Evolutionary conservation across 768 basidiomycete species (phyloP).

Genomic region (Myochromella boudieri): DNA sequence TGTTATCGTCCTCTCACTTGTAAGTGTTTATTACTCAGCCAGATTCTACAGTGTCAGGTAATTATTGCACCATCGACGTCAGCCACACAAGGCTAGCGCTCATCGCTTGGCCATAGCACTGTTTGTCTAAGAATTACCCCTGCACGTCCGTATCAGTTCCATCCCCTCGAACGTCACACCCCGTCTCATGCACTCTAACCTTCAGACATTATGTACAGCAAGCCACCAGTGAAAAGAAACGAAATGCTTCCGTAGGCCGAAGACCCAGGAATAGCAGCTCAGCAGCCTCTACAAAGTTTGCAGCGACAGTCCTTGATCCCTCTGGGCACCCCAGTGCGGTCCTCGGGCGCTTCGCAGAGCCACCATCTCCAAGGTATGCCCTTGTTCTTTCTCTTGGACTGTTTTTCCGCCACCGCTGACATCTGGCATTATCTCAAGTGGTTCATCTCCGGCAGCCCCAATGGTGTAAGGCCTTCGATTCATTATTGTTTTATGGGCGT

Average conservation of each 20-base stretch:
- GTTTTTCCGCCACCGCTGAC: constrained; percentile 20
- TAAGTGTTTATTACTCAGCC: background rate
- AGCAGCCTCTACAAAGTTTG: constrained; percentile 43
- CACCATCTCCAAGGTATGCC: constrained; percentile 25
- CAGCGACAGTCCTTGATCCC: constrained; percentile 24
- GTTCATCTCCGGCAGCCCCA: constrained; percentile 36
- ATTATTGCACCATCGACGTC: constrained; percentile 16
- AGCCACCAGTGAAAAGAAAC: constrained; percentile 83
- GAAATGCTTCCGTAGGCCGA: constrained; percentile 52
- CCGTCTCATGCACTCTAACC: constrained; percentile 5
- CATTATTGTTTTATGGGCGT: constrained; percentile 12
- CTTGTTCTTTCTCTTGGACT: constrained; percentile 11
- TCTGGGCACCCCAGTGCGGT: constrained; percentile 23
- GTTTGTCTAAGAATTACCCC: constrained; percentile 82
- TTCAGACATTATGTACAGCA: constrained; percentile 78
- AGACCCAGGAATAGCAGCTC: constrained; percentile 66
- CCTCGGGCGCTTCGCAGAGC: constrained; percentile 22
- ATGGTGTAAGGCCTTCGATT: constrained; percentile 34
- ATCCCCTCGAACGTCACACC: background rate
- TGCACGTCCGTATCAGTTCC: constrained; percentile 71
- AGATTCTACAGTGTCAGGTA: constrained; percentile 61
- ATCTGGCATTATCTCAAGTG: constrained; percentile 20
- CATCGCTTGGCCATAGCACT: constrained; percentile 53
- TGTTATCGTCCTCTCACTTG: constrained; percentile 12
- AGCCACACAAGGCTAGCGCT: no score